Conservation (phyloP, 1,139 yeast genomes). For the Geotrichum histeridarum region DNA sequence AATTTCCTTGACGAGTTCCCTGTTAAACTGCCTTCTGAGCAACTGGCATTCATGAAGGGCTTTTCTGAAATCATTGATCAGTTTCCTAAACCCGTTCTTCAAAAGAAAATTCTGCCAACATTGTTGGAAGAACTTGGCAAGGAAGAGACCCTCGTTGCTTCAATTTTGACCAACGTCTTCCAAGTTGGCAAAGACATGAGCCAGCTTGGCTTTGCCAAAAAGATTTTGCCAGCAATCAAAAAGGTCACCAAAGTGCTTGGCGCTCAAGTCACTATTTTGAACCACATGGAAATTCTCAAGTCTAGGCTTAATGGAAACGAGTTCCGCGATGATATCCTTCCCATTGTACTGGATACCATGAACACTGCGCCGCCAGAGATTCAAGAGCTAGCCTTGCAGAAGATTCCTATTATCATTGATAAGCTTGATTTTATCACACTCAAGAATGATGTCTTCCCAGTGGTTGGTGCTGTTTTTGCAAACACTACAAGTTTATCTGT, state of each 20-base stretch:
- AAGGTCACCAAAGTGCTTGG: conserved; percentile 46
- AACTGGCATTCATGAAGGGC: conserved; percentile 62
- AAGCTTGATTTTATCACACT: conserved; percentile 66
- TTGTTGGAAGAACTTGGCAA: conserved; percentile 47
- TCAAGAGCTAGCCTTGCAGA: conserved; percentile 55
- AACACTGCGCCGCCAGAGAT: conserved; percentile 40
- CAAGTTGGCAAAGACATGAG: conserved; percentile 65
- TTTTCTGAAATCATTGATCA: conserved; percentile 54
- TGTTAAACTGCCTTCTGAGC: conserved; percentile 66
- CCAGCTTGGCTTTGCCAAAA: conserved; percentile 70
- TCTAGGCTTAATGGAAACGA: conserved; percentile 47
- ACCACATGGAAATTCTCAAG: conserved; percentile 50
- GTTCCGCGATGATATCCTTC: conserved; percentile 39
- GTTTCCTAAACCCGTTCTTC: conserved; percentile 65
- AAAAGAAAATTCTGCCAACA: conserved; percentile 71
- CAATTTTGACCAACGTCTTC: conserved; percentile 51
- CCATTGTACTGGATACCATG: conserved; percentile 34
- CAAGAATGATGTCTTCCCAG: conserved; percentile 69
- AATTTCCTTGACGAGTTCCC: conserved; percentile 80
- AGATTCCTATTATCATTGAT: conserved; percentile 44
- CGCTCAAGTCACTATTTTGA: conserved; percentile 50
- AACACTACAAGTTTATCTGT: conserved; percentile 79
- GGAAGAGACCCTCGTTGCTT: conserved; percentile 50
- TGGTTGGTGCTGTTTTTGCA: conserved; percentile 64
- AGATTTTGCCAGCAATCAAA: conserved; percentile 50